Evolutionary conservation across 2,329 filamentous ascomycete genomes (phyloP).

Genomic region (Botryotinia calthae): DNA sequence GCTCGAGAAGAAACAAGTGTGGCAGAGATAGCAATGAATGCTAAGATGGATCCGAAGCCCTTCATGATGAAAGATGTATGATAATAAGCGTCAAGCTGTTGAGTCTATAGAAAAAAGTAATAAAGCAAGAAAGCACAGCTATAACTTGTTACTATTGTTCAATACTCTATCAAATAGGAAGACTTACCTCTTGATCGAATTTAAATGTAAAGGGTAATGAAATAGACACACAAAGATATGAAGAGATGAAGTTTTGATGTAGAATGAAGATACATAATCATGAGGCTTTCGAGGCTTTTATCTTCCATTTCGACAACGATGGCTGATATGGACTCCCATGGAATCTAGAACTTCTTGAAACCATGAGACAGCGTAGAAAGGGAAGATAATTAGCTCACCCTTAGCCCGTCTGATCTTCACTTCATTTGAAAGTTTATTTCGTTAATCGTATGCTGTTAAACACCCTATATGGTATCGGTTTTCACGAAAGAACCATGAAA

Average conservation of each 20-base stretch:
- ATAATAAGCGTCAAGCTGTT: conserved; percentile 31
- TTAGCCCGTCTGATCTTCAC: conserved; percentile 34
- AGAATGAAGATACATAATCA: conserved; percentile 19
- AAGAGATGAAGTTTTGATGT: conserved; percentile 30
- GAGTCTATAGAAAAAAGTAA: conserved; percentile 28
- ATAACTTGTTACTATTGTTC: conserved; percentile 25
- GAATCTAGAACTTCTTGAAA: neutral
- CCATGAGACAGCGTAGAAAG: conserved; percentile 20
- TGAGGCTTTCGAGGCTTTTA: conserved; percentile 8
- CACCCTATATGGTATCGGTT: neutral
- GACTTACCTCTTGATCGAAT: conserved; percentile 33
- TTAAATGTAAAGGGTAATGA: neutral
- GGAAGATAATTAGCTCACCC: conserved; percentile 25
- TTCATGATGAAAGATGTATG: conserved; percentile 41
- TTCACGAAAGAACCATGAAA: neutral
- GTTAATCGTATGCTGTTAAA: neutral
- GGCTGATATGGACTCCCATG: neutral
- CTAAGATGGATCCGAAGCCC: conserved; percentile 42
- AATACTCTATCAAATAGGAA: neutral
- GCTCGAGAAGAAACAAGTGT: conserved; percentile 38
- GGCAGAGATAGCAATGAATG: conserved; percentile 41
- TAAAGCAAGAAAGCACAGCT: conserved; percentile 36
- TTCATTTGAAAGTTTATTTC: neutral
- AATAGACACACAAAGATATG: conserved; percentile 18
- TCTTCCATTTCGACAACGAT: neutral